phyloP scores from a whole-genome alignment of 2,329 filamentous ascomycete genomes.

The Alternaria arbusti region DNA sequence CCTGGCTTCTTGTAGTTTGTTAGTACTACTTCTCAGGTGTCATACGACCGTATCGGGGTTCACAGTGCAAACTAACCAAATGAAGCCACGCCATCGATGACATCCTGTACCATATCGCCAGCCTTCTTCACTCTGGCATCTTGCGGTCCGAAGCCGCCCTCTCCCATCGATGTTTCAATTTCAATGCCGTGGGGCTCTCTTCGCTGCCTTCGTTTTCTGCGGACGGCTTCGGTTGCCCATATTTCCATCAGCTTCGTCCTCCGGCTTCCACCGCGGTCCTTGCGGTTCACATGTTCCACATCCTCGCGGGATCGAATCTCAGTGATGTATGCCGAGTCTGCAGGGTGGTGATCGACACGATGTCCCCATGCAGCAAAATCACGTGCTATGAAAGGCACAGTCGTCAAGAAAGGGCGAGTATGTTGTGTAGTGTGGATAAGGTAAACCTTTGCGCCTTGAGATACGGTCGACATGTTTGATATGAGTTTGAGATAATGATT shows the following conservation, averaged over 20 bases:
- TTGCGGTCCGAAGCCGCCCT: background rate
- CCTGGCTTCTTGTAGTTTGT: background rate
- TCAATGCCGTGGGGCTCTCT: background rate
- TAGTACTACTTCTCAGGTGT: background rate
- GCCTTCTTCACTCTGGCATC: slow-evolving; percentile 2
- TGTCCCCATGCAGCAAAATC: slow-evolving; percentile 25
- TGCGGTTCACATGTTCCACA: slow-evolving; percentile 2
- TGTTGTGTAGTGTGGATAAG: slow-evolving; percentile 13
- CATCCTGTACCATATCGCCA: slow-evolving; percentile 15
- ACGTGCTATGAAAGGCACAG: slow-evolving; percentile 20
- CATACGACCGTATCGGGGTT: background rate
- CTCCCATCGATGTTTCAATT: background rate
- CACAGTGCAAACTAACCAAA: slow-evolving; percentile 1
- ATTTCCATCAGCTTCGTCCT: slow-evolving; percentile 22
- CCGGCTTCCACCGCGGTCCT: slow-evolving; percentile 5
- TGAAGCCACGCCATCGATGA: slow-evolving; percentile 12
- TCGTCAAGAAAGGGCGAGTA: slow-evolving; percentile 18
- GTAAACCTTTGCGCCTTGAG: slow-evolving; percentile 8
- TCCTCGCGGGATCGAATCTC: slow-evolving; percentile 19
- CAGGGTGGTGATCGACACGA: slow-evolving; percentile 16
- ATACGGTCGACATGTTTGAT: background rate
- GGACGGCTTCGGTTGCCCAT: slow-evolving; percentile 21
- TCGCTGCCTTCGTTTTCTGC: slow-evolving; percentile 5
- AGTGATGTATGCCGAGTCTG: slow-evolving; percentile 16
- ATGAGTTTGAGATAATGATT: background rate